Percentiles rank a stretch among this genome's conserved stretches.
Conservation (phyloP, 306 rosid species). For the Malus sieversii region DNA sequence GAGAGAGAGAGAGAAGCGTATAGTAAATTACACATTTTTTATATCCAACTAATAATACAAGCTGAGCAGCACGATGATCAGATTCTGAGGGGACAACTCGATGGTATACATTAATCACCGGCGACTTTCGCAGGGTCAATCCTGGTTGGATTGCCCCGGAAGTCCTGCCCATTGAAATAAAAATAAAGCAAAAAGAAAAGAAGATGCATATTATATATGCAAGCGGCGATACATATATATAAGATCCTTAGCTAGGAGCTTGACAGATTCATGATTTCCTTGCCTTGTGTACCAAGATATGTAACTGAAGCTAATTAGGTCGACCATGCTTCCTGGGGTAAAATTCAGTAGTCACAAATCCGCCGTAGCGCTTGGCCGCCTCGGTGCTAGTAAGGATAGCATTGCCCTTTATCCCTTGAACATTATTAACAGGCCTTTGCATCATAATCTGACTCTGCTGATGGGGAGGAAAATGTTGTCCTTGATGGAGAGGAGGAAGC, state of each 20-base stretch:
- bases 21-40: too few species aligned
- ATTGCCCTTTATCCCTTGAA: background rate
- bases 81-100: background rate
- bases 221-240: background rate
- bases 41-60: background rate
- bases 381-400: constrained; percentile 5
- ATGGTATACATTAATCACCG: background rate
- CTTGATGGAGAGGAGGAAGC: background rate
- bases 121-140: background rate
- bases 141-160: background rate
- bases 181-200: background rate
- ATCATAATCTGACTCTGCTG: background rate
- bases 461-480: background rate
- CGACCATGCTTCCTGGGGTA: background rate
- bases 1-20: too few species aligned
- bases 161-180: background rate
- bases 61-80: background rate
- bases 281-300: background rate
- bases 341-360: background rate
- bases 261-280: background rate
- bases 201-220: background rate
- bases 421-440: background rate
- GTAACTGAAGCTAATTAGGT: background rate
- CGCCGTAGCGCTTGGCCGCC: constrained; percentile 4
- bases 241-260: background rate